Conservation (phyloP, 768 basidiomycete species). For the Cubamyces sp. region DNA sequence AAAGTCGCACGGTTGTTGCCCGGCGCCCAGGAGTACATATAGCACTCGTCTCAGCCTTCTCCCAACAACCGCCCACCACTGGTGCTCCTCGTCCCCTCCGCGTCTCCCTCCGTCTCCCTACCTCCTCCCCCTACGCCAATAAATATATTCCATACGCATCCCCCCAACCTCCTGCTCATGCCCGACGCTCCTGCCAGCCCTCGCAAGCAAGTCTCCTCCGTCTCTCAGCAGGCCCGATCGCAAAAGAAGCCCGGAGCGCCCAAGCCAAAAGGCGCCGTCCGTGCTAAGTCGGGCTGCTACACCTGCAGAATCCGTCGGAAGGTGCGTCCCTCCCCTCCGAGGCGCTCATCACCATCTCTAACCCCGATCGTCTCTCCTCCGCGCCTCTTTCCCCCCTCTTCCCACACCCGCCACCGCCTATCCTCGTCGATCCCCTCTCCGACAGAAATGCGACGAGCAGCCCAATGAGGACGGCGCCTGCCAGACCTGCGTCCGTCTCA, state of each 20-base stretch:
- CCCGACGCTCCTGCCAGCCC: constrained; percentile 40
- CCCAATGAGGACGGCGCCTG: constrained; percentile 64
- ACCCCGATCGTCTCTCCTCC: constrained; percentile 23
- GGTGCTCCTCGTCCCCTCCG: constrained; percentile 17
- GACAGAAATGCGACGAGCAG: constrained; percentile 85
- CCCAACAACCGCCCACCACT: constrained; percentile 30
- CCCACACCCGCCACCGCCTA: constrained; percentile 22
- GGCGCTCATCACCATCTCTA: constrained; percentile 24
- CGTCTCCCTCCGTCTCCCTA: constrained; percentile 11
- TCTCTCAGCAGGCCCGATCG: constrained; percentile 32
- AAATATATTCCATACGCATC: constrained; percentile 13
- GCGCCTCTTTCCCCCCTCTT: constrained; percentile 26
- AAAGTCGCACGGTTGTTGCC: constrained; percentile 31
- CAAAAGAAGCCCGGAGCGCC: constrained; percentile 54
- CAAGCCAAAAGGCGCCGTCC: constrained; percentile 80
- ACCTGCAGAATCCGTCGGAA: constrained; percentile 87
- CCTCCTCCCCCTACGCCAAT: neutral
- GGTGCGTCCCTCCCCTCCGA: constrained; percentile 44
- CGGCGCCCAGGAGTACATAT: constrained; percentile 40
- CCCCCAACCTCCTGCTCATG: constrained; percentile 33
- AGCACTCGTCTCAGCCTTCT: constrained; percentile 37
- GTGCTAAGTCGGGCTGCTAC: constrained; percentile 89
- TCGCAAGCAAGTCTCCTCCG: constrained; percentile 38
- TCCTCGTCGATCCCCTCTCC: neutral
- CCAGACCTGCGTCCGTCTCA: constrained; percentile 76